Percentiles rank a stretch among this genome's conserved stretches.
Conservation (phyloP, 768 basidiomycete species). For the Rhizopogon rudus region DNA sequence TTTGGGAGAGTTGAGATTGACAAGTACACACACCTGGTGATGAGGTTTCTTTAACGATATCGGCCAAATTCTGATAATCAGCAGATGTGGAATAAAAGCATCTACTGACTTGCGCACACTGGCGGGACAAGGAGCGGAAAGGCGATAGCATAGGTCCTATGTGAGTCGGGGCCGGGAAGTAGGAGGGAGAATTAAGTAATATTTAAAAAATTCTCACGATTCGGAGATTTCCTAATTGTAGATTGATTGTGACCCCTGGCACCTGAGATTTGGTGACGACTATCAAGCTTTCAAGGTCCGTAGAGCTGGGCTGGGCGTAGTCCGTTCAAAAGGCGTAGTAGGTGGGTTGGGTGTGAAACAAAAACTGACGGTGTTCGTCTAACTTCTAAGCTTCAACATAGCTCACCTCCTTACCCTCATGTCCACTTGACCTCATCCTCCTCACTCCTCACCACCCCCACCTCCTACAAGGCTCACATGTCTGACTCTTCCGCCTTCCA, state of each 20-base stretch:
- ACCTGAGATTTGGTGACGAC: neutral
- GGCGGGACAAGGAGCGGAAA: slow-evolving; percentile 11
- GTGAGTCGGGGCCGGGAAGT: neutral
- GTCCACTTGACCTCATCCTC: slow-evolving; percentile 7
- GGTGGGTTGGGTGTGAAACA: neutral
- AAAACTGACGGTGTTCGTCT: neutral
- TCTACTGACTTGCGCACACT: neutral
- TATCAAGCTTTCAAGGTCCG: neutral
- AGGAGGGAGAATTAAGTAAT: neutral
- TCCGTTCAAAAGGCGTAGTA: slow-evolving; percentile 2
- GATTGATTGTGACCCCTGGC: slow-evolving; percentile 5
- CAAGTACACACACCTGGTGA: slow-evolving; percentile 1
- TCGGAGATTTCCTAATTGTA: slow-evolving; percentile 7
- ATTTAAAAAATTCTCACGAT: neutral
- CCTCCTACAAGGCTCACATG: slow-evolving; percentile 29
- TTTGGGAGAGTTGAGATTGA: neutral
- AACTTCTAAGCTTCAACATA: neutral
- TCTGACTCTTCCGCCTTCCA: slow-evolving; percentile 41
- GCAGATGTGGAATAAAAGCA: neutral
- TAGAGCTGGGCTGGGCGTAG: slow-evolving; percentile 2
- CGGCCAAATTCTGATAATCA: slow-evolving; percentile 18
- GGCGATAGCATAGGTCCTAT: slow-evolving; percentile 3
- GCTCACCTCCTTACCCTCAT: slow-evolving; percentile 10
- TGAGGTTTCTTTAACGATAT: slow-evolving; percentile 20
- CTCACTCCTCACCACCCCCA: neutral